phyloP scores from a whole-genome alignment of 495 filamentous ascomycete species.

The Talaromyces ruber region DNA sequence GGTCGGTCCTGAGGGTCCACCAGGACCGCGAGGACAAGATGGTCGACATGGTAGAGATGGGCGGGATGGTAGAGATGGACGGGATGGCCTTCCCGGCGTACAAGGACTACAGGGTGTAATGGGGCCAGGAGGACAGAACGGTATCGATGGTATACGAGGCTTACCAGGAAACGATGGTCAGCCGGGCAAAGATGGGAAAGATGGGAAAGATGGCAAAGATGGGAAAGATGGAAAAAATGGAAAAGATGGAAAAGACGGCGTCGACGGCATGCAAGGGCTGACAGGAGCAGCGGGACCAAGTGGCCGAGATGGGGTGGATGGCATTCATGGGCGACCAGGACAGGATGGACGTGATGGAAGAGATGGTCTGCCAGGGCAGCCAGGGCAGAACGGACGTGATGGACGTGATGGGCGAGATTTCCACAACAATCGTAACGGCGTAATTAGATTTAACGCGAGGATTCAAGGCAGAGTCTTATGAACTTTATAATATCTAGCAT shows the following conservation, averaged over 20 bases:
- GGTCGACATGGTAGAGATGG: neutral
- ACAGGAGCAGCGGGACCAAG: neutral
- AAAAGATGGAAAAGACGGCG: neutral
- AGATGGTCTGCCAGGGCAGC: neutral
- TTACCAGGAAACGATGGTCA: neutral
- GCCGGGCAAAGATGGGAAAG: neutral
- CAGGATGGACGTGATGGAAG: slow-evolving; percentile 5
- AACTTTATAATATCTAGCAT: neutral
- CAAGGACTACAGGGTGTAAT: neutral
- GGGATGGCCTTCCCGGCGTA: neutral
- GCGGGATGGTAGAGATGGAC: neutral
- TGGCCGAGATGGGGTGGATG: neutral
- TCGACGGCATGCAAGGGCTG: neutral
- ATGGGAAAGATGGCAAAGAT: neutral
- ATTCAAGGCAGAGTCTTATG: neutral
- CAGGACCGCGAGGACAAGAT: neutral
- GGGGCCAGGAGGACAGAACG: neutral
- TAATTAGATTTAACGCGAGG: neutral
- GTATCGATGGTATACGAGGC: too few relatives aligned
- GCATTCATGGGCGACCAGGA: neutral
- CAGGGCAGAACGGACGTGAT: neutral
- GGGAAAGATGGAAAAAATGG: neutral
- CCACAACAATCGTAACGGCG: neutral
- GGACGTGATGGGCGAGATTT: neutral
- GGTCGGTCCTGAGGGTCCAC: neutral